Base-by-base conservation (phyloP, 768 basidiomycete genomes). In the Phlegmacium glaucopus region DNA sequence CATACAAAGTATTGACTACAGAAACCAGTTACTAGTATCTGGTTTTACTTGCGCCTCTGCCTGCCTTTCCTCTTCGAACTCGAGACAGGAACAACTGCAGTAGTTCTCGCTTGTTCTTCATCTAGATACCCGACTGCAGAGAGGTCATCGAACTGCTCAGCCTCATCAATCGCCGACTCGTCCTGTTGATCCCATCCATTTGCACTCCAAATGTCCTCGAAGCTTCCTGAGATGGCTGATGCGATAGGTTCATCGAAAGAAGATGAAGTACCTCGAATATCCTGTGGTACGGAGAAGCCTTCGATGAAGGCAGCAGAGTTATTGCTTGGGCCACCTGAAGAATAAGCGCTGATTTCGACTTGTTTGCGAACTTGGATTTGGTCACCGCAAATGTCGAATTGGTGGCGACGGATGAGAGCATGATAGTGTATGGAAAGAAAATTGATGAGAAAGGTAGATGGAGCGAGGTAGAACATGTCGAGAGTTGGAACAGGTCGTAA, bases 401-500 rank as follows among this genome's bases (percentile, higher is more conserved):
- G 78, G 51, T 78, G 79, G 4, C 76, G 74, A 28, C 82, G 80
- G 30, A 85, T 78, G n/a, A 88, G 78, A 0, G 88, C 85, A 47
- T 90, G 83, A 59, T 91, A 90, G 55, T 92, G 81, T 76, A 55
- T 80, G 76, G 71, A 95, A 95, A 9, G 83, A 73, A 61, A 95
- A 90, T 50, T 94, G 90, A 54, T 91, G 88, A 0, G 83, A 80
- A 13, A 90, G 81, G 64, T 95, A 95, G 26, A 96, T 75, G 1
- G 88, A 75, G 0, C 83, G 77, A 6, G 91, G 87, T 0, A 89
- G 74, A 29, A 90, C 70, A 2, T 65, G 70, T 0, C 75, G 69
- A 1, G 82, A 79, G 4, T 67, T 71, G 1, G 86, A 82, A 59
- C 64, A 80, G 0, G 90, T 91, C 41, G 87, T 86, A 4, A 95